Evolutionary conservation across 2,329 filamentous ascomycete genomes (phyloP), one percentile per base, ranked within the genome.

Genomic region (Epichloe coenophiala): DNA sequence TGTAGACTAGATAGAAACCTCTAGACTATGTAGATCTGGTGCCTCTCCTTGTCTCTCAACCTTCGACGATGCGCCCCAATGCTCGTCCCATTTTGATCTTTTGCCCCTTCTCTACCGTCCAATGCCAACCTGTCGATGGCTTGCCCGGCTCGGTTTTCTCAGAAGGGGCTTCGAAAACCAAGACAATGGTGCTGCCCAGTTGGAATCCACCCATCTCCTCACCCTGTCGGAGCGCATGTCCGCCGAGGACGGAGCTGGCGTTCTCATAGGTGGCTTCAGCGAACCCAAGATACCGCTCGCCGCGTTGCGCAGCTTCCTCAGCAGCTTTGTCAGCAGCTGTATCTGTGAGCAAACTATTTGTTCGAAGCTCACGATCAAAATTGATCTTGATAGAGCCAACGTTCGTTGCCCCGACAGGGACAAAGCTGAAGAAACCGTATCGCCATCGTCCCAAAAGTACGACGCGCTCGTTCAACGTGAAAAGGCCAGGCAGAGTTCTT

Each of bases 141-240:
- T 75, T 71, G 1, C 73, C 74, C 19, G 71, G 73, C 35, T 71
- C 71, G 7, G 67, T 69, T 51, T 73, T 73, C 65, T 78, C 81
- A 1, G 81, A 57, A 1, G 93, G 93, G 12, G 93, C 93, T 69
- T 98, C 94, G 63, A 98, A 98, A 1, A 98, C 89, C 48, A 98
- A 73, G 39, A 98, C 93, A 57, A 98, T 83, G 1, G 91, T 95
- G 65, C 88, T 95, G 19, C 93, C 93, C 3, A 98, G 75, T 71
- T 94, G 88, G 70, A 98, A 98, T 0, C 93, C 94, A 50, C 93
- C 93, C 89, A 98, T 97, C 68, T 98, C 93, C 63, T 97, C 91
- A 37, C 93, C 93, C 43, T 86, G 77, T 55, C 83, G 80, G 50
- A 98, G 71, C 1, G 91, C 85, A 64, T 97, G 83, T 2, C 94